Evolutionary conservation across 495 filamentous ascomycete genomes (phyloP).

Genomic region (Neurospora hispaniola): DNA sequence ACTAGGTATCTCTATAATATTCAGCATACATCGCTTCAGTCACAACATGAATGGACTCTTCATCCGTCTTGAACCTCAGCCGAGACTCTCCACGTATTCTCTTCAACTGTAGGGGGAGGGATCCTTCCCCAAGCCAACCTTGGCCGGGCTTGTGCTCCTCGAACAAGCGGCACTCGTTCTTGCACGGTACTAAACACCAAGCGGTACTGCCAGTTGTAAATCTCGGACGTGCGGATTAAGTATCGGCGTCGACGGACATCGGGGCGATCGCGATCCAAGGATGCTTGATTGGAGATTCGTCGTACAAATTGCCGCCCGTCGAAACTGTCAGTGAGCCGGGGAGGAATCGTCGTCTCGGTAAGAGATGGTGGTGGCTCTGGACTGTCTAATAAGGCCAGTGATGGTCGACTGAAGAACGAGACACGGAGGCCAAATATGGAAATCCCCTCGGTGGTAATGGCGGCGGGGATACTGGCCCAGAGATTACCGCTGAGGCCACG

Average conservation of each 20-base stretch:
- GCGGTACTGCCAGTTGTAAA: not conserved
- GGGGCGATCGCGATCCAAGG: not conserved
- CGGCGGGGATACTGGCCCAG: not conserved
- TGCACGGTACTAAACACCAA: not conserved
- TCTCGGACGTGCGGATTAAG: not conserved
- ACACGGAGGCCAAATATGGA: not conserved
- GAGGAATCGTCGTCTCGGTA: not conserved
- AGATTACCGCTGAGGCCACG: not conserved
- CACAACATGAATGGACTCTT: too few species aligned
- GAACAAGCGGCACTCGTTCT: not conserved
- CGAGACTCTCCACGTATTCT: too few species aligned
- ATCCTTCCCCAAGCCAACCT: too few species aligned
- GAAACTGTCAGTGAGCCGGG: not conserved
- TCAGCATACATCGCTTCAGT: too few species aligned
- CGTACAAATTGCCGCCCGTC: not conserved
- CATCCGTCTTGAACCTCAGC: too few species aligned
- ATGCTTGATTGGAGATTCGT: not conserved
- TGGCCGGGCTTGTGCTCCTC: too few species aligned
- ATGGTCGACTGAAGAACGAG: not conserved
- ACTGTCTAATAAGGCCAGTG: not conserved
- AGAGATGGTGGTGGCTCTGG: not conserved
- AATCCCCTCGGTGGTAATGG: not conserved
- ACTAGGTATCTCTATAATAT: too few species aligned
- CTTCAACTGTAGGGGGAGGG: too few species aligned
- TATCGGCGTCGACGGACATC: not conserved